Evolutionary conservation across 2,329 filamentous ascomycete species (phyloP).

Genomic region (Talaromyces sp.): DNA sequence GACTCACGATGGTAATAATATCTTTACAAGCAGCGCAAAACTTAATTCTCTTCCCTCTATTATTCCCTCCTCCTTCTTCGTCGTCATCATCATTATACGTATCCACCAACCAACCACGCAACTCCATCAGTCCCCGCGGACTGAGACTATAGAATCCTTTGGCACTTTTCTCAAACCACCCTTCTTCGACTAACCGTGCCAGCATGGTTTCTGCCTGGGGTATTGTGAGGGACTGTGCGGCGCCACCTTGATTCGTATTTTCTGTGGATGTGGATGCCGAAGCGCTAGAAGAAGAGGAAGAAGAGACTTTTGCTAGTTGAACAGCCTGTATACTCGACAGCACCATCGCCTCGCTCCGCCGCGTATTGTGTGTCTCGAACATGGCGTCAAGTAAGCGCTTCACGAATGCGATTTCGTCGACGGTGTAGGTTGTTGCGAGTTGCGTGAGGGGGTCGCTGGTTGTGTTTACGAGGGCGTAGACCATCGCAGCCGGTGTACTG

Average conservation of each 20-base stretch:
- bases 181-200: slow-evolving; percentile 67
- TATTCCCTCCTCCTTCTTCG: slow-evolving; percentile 36
- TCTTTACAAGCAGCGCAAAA: slow-evolving; percentile 85
- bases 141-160: slow-evolving; percentile 72
- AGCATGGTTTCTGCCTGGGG: slow-evolving; percentile 74
- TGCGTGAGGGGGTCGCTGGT: slow-evolving; percentile 82
- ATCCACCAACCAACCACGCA: slow-evolving; percentile 78
- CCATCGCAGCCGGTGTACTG: slow-evolving; percentile 35
- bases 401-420: slow-evolving; percentile 86
- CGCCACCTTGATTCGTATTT: slow-evolving; percentile 28
- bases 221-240: slow-evolving; percentile 62
- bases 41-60: slow-evolving; percentile 69
- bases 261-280: slow-evolving; percentile 30
- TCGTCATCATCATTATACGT: slow-evolving; percentile 77
- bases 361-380: slow-evolving; percentile 84
- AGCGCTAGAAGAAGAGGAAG: slow-evolving; percentile 22
- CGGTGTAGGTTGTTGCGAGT: slow-evolving; percentile 72
- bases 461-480: slow-evolving; percentile 84
- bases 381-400: slow-evolving; percentile 85
- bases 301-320: slow-evolving; percentile 56
- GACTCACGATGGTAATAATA: slow-evolving; percentile 68
- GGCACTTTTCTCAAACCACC: slow-evolving; percentile 76
- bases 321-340: slow-evolving; percentile 75
- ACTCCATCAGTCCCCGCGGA: slow-evolving; percentile 76
- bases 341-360: slow-evolving; percentile 76